Evolutionary conservation across 163 green algal species (phyloP), one percentile per base, ranked within the genome.

Genomic region (Scenedesmus sp.): DNA sequence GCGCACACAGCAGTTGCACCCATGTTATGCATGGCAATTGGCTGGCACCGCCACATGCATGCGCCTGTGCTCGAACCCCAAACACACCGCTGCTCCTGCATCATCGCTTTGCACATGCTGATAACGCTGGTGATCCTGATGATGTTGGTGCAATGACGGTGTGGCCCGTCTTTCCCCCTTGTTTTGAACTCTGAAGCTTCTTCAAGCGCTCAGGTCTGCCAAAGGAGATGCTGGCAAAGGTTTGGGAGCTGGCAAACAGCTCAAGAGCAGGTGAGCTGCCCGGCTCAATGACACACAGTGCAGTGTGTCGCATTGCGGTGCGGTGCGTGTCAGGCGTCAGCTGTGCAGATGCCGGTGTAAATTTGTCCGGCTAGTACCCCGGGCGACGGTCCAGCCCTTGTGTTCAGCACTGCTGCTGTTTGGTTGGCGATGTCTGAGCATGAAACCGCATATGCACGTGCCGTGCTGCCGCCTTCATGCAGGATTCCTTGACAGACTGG

Each of bases 401-500:
- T 82, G 34, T 46, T 46, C 34, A 46, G 34, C 34, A 46, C 34
- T 46, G 34, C 34, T 46, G 34, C 34, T 46, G 34, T 46, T 46
- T 46, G 34, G 34, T 46, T 46, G 34, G 34, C 34, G 34, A 46
- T 46, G 34, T 46, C 34, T 46, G 34, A 46, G 34, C 34, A 46
- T 46, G 34, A 46, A 46, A 46, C 34, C 34, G 23, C 20, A 2
- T 34, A 67, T 82, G n/a, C 55, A 83, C 15, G 74, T 4, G 82
- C 12, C 16, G 8, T 23, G 85, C 16, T 67, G 79, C 62, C 96
- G 82, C 88, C 2, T 66, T 97, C 34, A 16, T 79, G 82, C 81
- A 96, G 98, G 98, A 20, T 99, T 96, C 93, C 94, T 99, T 59
- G 96, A 98, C 92, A 82, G 96, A 1, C 67, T 93, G 77, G 94